Percentiles rank a stretch among this genome's conserved stretches.
These are phyloP conservation scores for Citrus glauca DNA, from an alignment of 345 rosid species.

Conservation along the genomic window DNA sequence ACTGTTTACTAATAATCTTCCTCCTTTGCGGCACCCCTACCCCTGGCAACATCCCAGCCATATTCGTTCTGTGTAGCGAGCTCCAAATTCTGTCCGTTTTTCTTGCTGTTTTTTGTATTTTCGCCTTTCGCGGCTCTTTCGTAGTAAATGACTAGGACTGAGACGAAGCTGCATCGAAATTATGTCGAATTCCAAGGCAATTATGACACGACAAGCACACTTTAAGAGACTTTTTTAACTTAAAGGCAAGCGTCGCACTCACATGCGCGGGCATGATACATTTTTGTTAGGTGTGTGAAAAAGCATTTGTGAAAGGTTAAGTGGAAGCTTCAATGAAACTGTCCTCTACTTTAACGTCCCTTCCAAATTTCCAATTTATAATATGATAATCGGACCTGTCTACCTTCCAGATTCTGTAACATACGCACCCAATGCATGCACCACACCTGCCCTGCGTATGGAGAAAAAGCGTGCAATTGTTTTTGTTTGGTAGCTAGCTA, in stretches of 20 bases:
- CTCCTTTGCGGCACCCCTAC: constrained; percentile 10
- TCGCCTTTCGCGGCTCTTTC: neutral
- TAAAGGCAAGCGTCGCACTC: too few species aligned
- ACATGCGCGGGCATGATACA: too few species aligned
- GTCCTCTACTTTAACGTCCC: neutral
- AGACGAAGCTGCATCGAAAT: neutral
- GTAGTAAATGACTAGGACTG: neutral
- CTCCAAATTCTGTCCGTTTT: neutral
- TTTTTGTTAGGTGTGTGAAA: too few species aligned
- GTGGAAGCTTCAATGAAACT: neutral
- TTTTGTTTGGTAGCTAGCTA: too few species aligned
- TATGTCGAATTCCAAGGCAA: neutral
- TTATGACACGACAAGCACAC: neutral
- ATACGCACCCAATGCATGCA: too few species aligned
- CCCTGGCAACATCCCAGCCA: constrained; percentile 11
- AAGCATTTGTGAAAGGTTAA: too few species aligned
- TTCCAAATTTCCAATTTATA: neutral
- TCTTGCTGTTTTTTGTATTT: neutral
- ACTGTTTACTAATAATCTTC: neutral
- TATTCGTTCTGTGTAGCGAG: neutral
- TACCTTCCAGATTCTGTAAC: too few species aligned
- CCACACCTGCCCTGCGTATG: too few species aligned
- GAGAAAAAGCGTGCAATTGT: too few species aligned
- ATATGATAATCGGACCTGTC: too few species aligned
- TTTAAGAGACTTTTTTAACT: neutral